Conservation (phyloP, 1,139 yeast genomes). For the Pichia sp. region DNA sequence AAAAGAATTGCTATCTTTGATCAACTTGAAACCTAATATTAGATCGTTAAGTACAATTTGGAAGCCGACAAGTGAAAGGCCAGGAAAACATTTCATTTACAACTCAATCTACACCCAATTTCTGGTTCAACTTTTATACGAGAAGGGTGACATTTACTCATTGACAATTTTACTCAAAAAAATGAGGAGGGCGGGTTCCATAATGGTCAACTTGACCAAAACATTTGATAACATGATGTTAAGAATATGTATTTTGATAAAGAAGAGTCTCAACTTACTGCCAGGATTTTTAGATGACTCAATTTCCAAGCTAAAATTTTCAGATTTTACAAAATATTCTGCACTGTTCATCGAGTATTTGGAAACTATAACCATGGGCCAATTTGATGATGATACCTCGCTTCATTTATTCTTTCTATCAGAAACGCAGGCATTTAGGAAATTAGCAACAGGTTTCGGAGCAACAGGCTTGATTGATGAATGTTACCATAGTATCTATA, state of each 20-base stretch:
- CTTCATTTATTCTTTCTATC: slow-evolving; percentile 42
- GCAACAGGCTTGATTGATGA: slow-evolving; percentile 79
- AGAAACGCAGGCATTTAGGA: slow-evolving; percentile 60
- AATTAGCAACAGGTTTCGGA: slow-evolving; percentile 76
- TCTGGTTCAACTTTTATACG: slow-evolving; percentile 52
- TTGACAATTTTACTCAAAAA: slow-evolving; percentile 62
- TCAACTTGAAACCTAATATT: slow-evolving; percentile 62
- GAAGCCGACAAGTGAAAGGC: slow-evolving; percentile 89
- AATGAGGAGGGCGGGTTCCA: slow-evolving; percentile 68
- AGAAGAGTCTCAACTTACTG: slow-evolving; percentile 43
- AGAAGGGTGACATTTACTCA: slow-evolving; percentile 53
- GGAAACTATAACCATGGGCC: slow-evolving; percentile 16
- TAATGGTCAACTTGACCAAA: slow-evolving; percentile 57
- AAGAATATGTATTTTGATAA: slow-evolving; percentile 48
- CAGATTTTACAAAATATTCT: slow-evolving; percentile 43
- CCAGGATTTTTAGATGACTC: slow-evolving; percentile 51
- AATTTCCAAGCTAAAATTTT: slow-evolving; percentile 44
- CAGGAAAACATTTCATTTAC: slow-evolving; percentile 88
- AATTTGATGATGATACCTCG: slow-evolving; percentile 34
- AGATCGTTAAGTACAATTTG: slow-evolving; percentile 80
- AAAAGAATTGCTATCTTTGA: slow-evolving; percentile 57
- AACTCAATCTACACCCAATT: slow-evolving; percentile 66
- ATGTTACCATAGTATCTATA: slow-evolving; percentile 58
- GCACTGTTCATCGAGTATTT: slow-evolving; percentile 34
- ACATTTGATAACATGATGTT: slow-evolving; percentile 60